Evolutionary conservation across 228 moss, liverwort and hornwort genomes (phyloP), one percentile per base, ranked within the genome.

Genomic region (Sphagnum magellanicum): DNA sequence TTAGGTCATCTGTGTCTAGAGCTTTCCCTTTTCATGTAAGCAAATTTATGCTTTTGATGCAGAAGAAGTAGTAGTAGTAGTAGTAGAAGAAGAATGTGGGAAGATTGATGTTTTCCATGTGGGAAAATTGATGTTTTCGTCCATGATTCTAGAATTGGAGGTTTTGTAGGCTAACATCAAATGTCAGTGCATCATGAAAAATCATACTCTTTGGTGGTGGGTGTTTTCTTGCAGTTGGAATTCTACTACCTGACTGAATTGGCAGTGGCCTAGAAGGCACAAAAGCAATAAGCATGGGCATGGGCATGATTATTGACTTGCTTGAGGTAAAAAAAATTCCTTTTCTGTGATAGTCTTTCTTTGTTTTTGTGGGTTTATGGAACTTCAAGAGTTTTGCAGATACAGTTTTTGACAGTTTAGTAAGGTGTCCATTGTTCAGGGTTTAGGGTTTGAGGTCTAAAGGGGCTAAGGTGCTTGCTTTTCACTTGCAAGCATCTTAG

Each of bases 271-370:
- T 16, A 14, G 61, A 13, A 14, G 61, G 16, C 61, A 6, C 16
- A 6, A 62, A n/a, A 8, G 61, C 14, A 62, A 16, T 16, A 62
- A 6, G 4, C 61, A 61, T 61, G 61, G 61, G 10, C 61, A 62
- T 62, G 61, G 61, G 61, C 14, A 62, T n/a, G 14, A 62, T 62
- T 9, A 62, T 62, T 16, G 61, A 62, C 61, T 16, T 62, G 10
- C 61, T 62, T n/a, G 61, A 62, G 61, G 61, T 62, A 62, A 62
- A 12, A 16, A 32, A 32, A 2, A 2, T 2, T 32, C 32, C 32
- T 3, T 32, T 2, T 32, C 32, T 32, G 32, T 32, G 32, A 32
- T 32, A 32, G 32, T 32, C 32, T 32, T 32, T 32, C 32, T 32
- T 32, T 32, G 32, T 32, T 32, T 32, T 32, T 2, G 32, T 32